Evolutionary conservation across 306 rosid species (phyloP).

Genomic region (Citrullus amarus): DNA sequence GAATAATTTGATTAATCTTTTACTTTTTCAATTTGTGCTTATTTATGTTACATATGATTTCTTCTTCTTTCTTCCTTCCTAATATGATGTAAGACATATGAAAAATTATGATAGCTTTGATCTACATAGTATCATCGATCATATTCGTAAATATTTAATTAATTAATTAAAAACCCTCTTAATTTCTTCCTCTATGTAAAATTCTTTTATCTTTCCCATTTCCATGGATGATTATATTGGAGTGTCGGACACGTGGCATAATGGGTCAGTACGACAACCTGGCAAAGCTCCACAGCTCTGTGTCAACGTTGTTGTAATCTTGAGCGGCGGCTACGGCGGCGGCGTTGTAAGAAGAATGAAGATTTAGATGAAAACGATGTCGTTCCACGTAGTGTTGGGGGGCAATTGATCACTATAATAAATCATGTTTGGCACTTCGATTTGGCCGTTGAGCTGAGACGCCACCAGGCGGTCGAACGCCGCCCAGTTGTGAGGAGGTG

Average conservation of each 20-base stretch:
- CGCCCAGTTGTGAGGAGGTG: conserved; percentile 47
- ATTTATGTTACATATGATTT: conserved; percentile 11
- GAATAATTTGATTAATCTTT: conserved; percentile 14
- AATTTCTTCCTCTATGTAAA: neutral
- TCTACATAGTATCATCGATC: no score
- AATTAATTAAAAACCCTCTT: neutral
- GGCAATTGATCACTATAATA: conserved; percentile 26
- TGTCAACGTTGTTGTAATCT: conserved; percentile 40
- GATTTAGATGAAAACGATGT: conserved; percentile 26
- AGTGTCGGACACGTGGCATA: conserved; percentile 47
- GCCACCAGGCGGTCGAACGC: conserved; percentile 77
- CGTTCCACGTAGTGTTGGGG: conserved; percentile 32
- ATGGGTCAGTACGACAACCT: conserved; percentile 38
- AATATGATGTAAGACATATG: neutral
- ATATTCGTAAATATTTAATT: neutral
- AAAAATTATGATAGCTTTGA: neutral
- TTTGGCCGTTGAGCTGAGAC: conserved; percentile 63
- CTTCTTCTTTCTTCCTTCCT: neutral
- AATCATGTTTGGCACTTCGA: conserved; percentile 24
- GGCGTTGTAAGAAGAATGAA: conserved; percentile 16
- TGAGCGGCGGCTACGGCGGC: neutral
- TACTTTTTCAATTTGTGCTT: neutral
- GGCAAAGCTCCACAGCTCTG: conserved; percentile 57
- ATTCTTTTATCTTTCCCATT: conserved; percentile 5
- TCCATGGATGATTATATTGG: conserved; percentile 12